phyloP scores from a whole-genome alignment of 2,329 filamentous ascomycete genomes.

The Pseudogymnoascus sp. region DNA sequence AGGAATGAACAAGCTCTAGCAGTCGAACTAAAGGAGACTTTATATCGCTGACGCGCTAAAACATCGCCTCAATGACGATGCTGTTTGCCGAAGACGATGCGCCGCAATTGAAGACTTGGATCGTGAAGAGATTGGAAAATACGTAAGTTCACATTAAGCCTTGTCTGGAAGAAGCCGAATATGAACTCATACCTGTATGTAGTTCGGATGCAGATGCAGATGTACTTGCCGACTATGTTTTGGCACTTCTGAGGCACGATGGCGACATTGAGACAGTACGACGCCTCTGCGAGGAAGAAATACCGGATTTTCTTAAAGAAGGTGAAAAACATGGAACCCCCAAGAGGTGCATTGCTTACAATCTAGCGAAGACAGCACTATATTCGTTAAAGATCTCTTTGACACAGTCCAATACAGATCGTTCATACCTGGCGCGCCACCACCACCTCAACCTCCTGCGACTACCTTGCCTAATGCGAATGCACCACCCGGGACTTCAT shows the following conservation, averaged over 20 bases:
- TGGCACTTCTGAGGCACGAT: slow-evolving; percentile 65
- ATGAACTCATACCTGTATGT: slow-evolving; percentile 11
- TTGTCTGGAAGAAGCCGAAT: slow-evolving; percentile 13
- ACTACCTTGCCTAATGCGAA: slow-evolving; percentile 23
- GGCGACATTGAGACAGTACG: slow-evolving; percentile 56
- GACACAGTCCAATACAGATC: slow-evolving; percentile 52
- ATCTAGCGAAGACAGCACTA: slow-evolving; percentile 39
- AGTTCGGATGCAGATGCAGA: slow-evolving; percentile 74
- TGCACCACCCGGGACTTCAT: slow-evolving; percentile 12
- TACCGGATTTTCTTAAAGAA: slow-evolving; percentile 67
- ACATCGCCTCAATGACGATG: slow-evolving; percentile 35
- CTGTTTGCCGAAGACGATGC: slow-evolving; percentile 54
- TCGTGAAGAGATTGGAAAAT: slow-evolving; percentile 66
- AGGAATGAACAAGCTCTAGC: not conserved
- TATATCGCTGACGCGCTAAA: not conserved
- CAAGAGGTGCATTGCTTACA: not conserved
- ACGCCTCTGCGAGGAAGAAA: slow-evolving; percentile 59
- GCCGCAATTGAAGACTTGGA: slow-evolving; percentile 62
- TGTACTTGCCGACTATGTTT: slow-evolving; percentile 76
- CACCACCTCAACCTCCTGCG: slow-evolving; percentile 26
- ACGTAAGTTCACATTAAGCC: slow-evolving; percentile 44
- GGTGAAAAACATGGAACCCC: slow-evolving; percentile 32
- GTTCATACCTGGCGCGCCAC: slow-evolving; percentile 47
- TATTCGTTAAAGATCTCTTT: slow-evolving; percentile 66
- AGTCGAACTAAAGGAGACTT: not conserved